A percentile compares a stretch with the other conserved stretches of the same genome.
These are phyloP conservation scores for Megacollybia marginata DNA, from an alignment of 768 basidiomycete genomes.

Conservation along the genomic window DNA sequence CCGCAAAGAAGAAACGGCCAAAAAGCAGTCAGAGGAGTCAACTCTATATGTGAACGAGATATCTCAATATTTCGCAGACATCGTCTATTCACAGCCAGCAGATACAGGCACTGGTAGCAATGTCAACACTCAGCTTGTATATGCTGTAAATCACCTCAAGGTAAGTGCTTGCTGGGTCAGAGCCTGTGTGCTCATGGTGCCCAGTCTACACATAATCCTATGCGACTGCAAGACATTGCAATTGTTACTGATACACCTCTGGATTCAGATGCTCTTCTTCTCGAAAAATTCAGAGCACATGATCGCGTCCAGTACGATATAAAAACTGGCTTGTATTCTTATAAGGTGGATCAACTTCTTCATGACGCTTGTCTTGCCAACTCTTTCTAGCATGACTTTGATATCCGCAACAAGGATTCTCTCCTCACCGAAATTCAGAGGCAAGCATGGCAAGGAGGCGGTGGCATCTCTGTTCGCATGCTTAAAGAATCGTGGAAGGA, in stretches of 20 bases:
- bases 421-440: slow-evolving; percentile 82
- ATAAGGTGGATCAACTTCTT: slow-evolving; percentile 50
- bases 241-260: slow-evolving; percentile 74
- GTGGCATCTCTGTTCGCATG: slow-evolving; percentile 75
- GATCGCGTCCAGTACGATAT: slow-evolving; percentile 75
- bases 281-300: slow-evolving; percentile 78
- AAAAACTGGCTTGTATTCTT: slow-evolving; percentile 80
- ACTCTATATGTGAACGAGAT: slow-evolving; percentile 6
- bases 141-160: slow-evolving; percentile 77
- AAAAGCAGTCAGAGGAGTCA: slow-evolving; percentile 44
- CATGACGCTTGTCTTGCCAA: background rate
- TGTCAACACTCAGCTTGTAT: slow-evolving; percentile 82
- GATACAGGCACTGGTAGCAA: slow-evolving; percentile 76
- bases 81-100: slow-evolving; percentile 84
- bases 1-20: slow-evolving; percentile 57
- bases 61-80: slow-evolving; percentile 31
- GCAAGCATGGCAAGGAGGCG: slow-evolving; percentile 66
- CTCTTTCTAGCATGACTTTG: slow-evolving; percentile 68
- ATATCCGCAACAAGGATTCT: slow-evolving; percentile 77
- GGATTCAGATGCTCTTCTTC: slow-evolving; percentile 58
- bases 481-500: slow-evolving; percentile 92
- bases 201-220: slow-evolving; percentile 66
- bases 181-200: slow-evolving; percentile 4
- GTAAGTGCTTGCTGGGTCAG: slow-evolving; percentile 26
- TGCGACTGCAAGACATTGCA: slow-evolving; percentile 83